Evolutionary conservation across 345 rosid genomes (phyloP).

Genomic region (Hibiscus trionum): DNA sequence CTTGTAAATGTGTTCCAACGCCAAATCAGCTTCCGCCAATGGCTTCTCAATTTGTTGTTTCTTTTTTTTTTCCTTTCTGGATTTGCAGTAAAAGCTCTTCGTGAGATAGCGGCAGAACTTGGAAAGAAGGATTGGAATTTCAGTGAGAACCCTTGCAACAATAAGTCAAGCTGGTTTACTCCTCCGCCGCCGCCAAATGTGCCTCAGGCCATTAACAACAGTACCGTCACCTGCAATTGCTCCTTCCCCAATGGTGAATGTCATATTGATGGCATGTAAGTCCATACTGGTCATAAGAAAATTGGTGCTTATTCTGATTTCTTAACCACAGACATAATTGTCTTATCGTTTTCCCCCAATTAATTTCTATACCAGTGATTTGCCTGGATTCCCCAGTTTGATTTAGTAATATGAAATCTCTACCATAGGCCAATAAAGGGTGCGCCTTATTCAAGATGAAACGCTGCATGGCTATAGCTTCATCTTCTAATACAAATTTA

Average conservation of each 20-base stretch:
- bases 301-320: not conserved
- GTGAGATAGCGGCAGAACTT: constrained; percentile 5
- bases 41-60: not conserved
- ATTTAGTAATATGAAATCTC: not conserved
- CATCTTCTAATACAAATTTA: not conserved
- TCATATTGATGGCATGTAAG: constrained; percentile 23
- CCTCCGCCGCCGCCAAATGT: not conserved
- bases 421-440: not conserved
- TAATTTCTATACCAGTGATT: not conserved
- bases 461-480: not conserved
- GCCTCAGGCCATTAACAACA: not conserved
- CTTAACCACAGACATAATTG: not conserved
- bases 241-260: constrained; percentile 13
- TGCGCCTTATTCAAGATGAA: not conserved
- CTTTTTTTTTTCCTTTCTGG: not conserved
- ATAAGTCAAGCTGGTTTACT: constrained; percentile 30
- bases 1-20: not conserved
- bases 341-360: not conserved
- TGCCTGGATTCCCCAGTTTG: not conserved
- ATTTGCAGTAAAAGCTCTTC: constrained; percentile 11
- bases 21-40: not conserved
- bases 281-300: not conserved
- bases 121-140: constrained; percentile 10
- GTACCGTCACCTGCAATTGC: constrained; percentile 22
- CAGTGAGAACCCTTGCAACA: constrained; percentile 26